Base-by-base conservation (phyloP, 805 yeast species). In the Saturnispora sekii region DNA sequence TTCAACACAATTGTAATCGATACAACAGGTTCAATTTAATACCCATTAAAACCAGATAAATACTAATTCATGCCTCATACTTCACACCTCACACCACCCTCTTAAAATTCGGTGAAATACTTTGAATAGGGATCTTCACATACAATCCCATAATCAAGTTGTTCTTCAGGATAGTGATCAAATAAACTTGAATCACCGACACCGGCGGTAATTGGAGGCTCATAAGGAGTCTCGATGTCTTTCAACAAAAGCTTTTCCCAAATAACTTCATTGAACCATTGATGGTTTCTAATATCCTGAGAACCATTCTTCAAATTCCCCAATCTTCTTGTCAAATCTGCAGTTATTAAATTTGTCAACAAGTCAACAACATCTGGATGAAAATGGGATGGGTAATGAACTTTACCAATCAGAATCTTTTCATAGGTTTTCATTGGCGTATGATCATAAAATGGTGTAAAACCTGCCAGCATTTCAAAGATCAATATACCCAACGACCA, bases 161-260 rank as follows among this genome's bases (percentile, higher is more conserved):
- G 80, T 54, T 87, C 95, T 59, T 82, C 89, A 0, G 88, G 86
- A 54, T 82, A 82, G 50, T 79, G 71, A 57, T 82, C 89, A 50
- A 78, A 81, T 47, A 73, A 69, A 5, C 78, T 72, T 6, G 79
- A 70, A 53, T 76, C 81, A 40, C 81, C 81, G n/a, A 76, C 77
- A 31, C 81, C 81, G 8, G 77, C 72, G 5, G 79, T 76, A 50
- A 76, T 76, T 15, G 79, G 79, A 37, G 81, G 81, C 59, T 76
- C 81, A 55, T 76, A 76, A 1, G 81, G 81, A 16, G 81, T 76
- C 52, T 76, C 81, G 34, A 76, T 76, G 54, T 76, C 79, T 48
- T 76, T 69, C 32, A 70, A 60, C 49, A 76, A 60, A 35, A 76
- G 63, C 50, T 76, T 68, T 50, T 74, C 79, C 81, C 81, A 76